These are phyloP conservation scores for Colletotrichum noveboracense DNA, from an alignment of 2,329 filamentous ascomycete species.

Conservation along the genomic window DNA sequence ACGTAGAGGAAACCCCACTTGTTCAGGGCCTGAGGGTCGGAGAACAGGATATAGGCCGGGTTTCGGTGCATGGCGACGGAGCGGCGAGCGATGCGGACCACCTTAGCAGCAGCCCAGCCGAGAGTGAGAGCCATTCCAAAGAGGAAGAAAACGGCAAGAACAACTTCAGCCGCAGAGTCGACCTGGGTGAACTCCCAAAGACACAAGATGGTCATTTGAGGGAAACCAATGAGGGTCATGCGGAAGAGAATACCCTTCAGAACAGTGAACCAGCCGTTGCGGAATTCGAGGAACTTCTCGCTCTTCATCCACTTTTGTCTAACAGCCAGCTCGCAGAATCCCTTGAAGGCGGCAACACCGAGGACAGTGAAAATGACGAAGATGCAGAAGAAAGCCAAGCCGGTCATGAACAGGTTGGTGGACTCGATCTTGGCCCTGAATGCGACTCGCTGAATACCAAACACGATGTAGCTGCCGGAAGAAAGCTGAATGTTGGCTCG, in stretches of 20 bases:
- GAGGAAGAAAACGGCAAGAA: constrained; percentile 88
- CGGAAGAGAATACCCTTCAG: constrained; percentile 95
- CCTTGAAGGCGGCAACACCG: constrained; percentile 80
- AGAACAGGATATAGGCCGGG: constrained; percentile 95
- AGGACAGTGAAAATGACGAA: constrained; percentile 79
- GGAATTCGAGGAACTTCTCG: constrained; percentile 91
- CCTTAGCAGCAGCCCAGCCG: constrained; percentile 86
- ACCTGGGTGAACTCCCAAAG: constrained; percentile 90
- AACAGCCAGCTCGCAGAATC: constrained; percentile 75
- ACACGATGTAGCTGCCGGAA: constrained; percentile 67
- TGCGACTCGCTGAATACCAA: constrained; percentile 87
- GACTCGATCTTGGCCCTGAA: constrained; percentile 85
- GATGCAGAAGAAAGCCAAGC: constrained; percentile 85
- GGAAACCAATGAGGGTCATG: constrained; percentile 87
- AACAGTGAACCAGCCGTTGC: constrained; percentile 91
- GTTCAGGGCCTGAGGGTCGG: constrained; percentile 90
- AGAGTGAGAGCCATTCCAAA: constrained; percentile 80
- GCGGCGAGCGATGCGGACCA: constrained; percentile 85
- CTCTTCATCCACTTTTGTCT: constrained; percentile 79
- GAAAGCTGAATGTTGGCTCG: constrained; percentile 58
- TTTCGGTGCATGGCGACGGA: constrained; percentile 94
- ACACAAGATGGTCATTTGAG: constrained; percentile 87
- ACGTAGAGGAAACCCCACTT: constrained; percentile 99
- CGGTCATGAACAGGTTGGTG: constrained; percentile 93
- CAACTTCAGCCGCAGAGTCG: constrained; percentile 85